Base-by-base conservation (phyloP, 352 stramenopile genomes). In the Phytophthora constricta region DNA sequence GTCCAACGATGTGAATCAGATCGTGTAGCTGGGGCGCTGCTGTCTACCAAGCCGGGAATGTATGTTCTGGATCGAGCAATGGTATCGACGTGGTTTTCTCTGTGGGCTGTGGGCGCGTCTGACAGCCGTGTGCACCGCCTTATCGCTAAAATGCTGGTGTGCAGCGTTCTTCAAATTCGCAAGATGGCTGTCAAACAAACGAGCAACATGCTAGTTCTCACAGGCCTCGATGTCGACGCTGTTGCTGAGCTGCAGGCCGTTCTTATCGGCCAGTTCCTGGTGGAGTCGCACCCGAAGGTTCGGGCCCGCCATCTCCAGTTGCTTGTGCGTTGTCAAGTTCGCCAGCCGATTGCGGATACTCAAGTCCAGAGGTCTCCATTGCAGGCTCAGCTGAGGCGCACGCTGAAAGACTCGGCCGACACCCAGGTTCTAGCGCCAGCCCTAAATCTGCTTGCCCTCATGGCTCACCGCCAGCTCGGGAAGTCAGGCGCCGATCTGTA, bases 261-360 rank as follows among this genome's bases (percentile, higher is more conserved):
- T 53, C 54, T 94, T 5, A 67, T 73, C 33, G 37, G 57, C 11
- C 86, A 91, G 62, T 60, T 92, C 22, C 42, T 83, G 13, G 62
- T 82, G 10, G 86, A 94, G 52, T 80, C 78, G 7, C 84, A 94
- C 42, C 86, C 86, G n/a, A 90, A 86, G 54, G 67, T 91, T 19
- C 78, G 77, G 39, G 72, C 71, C 5, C 80, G 82, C 34, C 72
- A 86, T 47, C 66, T 93, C 10, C 61, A 87, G 43, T 43, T 92
- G 27, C 65, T 92, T 0, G 64, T 89, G 10, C 43, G 69, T 27
- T 86, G 70, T 37, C 58, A 86, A 42, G 58, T 69, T 42, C 57
- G 64, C 10, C 46, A 70, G 48, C 28, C 61, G 10, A 60, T 65
- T 46, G 23, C n/a, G 0, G 23, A 62, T 4, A 51, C 65, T 4